Conservation (phyloP, 2,329 filamentous ascomycete genomes). For the Triangularia setosa region DNA sequence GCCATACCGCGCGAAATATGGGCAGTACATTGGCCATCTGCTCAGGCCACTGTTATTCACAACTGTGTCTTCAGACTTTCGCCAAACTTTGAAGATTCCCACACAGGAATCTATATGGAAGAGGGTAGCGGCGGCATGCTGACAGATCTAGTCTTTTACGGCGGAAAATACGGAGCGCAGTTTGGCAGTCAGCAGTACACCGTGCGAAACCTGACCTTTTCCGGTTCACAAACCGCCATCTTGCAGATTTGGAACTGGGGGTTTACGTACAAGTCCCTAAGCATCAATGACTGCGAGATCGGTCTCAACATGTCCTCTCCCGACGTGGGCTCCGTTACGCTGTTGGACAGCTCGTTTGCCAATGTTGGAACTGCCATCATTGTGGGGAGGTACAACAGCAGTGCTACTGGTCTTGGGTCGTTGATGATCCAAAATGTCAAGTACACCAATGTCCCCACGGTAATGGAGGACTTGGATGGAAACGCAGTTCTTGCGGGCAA, state of each 20-base stretch:
- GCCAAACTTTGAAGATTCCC: slow-evolving; percentile 41
- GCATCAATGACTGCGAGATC: slow-evolving; percentile 57
- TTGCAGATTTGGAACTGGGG: slow-evolving; percentile 73
- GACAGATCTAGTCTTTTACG: slow-evolving; percentile 66
- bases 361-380: slow-evolving; percentile 65
- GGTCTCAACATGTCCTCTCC: slow-evolving; percentile 63
- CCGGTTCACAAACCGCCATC: slow-evolving; percentile 60
- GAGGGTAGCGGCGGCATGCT: slow-evolving; percentile 64
- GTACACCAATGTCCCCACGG: slow-evolving; percentile 34
- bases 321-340: slow-evolving; percentile 68
- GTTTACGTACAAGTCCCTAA: slow-evolving; percentile 66
- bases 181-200: slow-evolving; percentile 69
- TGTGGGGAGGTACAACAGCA: slow-evolving; percentile 45
- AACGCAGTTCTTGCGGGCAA: slow-evolving; percentile 52
- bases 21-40: slow-evolving; percentile 66
- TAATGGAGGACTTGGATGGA: slow-evolving; percentile 39
- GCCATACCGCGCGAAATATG: slow-evolving; percentile 42
- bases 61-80: slow-evolving; percentile 56
- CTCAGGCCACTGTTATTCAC: slow-evolving; percentile 58
- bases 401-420: slow-evolving; percentile 39
- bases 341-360: slow-evolving; percentile 69
- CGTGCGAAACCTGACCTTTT: slow-evolving; percentile 63
- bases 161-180: slow-evolving; percentile 56
- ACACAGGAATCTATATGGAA: slow-evolving; percentile 59
- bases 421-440: slow-evolving; percentile 46